These are phyloP conservation scores for Artemisia princeps DNA, from an alignment of 140 eudicot species.

Conservation along the genomic window DNA sequence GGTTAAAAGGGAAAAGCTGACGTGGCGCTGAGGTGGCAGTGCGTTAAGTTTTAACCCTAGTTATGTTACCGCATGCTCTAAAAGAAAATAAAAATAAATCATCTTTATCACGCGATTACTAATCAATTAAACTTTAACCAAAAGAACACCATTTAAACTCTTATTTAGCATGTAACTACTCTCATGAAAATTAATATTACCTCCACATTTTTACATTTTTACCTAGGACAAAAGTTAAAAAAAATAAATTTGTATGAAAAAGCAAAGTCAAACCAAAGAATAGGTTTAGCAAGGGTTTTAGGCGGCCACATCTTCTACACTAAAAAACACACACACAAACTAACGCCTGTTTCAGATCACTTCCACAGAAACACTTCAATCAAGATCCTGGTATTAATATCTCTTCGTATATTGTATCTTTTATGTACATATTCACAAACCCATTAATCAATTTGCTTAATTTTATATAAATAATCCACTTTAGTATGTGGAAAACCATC, in stretches of 20 bases:
- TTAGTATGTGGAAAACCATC: slow-evolving; percentile 66
- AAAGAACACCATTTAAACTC: no score
- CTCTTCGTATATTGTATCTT: background rate
- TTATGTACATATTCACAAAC: slow-evolving; percentile 8
- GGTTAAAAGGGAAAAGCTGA: no score
- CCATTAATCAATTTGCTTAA: slow-evolving; percentile 1
- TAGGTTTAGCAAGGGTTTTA: slow-evolving; percentile 81
- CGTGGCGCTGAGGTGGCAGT: no score
- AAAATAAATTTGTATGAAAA: background rate
- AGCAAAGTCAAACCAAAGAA: slow-evolving; percentile 12
- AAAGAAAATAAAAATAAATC: no score
- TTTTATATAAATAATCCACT: background rate
- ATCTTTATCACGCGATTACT: no score
- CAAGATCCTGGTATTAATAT: slow-evolving; percentile 21
- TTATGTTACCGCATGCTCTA: no score
- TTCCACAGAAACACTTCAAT: background rate
- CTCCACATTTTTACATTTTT: no score
- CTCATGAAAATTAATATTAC: no score
- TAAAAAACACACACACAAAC: slow-evolving; percentile 7
- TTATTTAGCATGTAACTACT: no score
- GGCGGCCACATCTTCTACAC: slow-evolving; percentile 43
- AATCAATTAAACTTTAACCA: no score
- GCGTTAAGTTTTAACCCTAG: no score
- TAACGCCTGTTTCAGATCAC: background rate
- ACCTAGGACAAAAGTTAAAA: no score